phyloP scores from a whole-genome alignment of 495 filamentous ascomycete species.

The Neurospora sp. region DNA sequence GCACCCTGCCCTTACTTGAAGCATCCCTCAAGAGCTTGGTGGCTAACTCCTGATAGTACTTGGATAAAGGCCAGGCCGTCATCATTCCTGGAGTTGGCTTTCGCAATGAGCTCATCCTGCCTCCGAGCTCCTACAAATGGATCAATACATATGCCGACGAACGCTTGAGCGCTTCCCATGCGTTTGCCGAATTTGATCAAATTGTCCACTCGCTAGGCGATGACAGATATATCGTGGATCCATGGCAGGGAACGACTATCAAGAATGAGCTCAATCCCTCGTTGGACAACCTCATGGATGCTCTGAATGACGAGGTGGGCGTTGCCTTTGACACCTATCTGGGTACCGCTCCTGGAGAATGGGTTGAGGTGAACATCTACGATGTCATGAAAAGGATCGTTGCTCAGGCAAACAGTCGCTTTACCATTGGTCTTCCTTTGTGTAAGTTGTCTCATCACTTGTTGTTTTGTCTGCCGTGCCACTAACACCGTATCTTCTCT shows the following conservation, averaged over 20 bases:
- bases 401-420: conserved; percentile 24
- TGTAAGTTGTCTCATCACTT: neutral
- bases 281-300: conserved; percentile 9
- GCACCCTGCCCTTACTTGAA: neutral
- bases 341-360: conserved; percentile 5
- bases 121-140: conserved; percentile 11
- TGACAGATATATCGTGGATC: conserved; percentile 2
- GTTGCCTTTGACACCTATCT: conserved; percentile 12
- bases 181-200: conserved; percentile 5
- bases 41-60: conserved; percentile 12
- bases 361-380: conserved; percentile 16
- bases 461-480: conserved; percentile 20
- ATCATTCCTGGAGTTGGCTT: conserved; percentile 26
- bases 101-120: conserved; percentile 24
- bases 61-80: conserved; percentile 23
- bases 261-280: conserved; percentile 15
- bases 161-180: conserved; percentile 3
- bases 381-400: conserved; percentile 24
- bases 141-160: conserved; percentile 10
- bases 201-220: conserved; percentile 9
- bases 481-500: neutral
- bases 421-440: conserved; percentile 23
- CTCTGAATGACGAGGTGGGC: conserved; percentile 14
- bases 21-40: neutral
- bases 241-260: conserved; percentile 10